These are phyloP conservation scores for Botrytis fabae DNA, from an alignment of 2,329 filamentous ascomycete species.

Conservation along the genomic window DNA sequence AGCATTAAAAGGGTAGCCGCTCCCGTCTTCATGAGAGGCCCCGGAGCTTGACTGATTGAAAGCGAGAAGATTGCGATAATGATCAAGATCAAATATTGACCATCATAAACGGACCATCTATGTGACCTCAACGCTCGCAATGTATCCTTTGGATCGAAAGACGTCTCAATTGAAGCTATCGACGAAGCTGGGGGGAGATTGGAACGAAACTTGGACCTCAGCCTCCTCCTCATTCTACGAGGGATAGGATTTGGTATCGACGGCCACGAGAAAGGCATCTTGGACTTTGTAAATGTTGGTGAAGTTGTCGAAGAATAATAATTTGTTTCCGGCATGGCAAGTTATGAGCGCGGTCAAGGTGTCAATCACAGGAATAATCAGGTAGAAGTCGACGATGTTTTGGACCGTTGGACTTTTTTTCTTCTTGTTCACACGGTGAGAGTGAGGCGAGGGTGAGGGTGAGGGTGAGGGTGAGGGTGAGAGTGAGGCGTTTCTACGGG, in stretches of 20 bases:
- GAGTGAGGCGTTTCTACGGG: slow-evolving; percentile 8
- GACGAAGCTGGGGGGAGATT: slow-evolving; percentile 67
- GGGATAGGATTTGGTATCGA: slow-evolving; percentile 56
- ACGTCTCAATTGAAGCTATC: slow-evolving; percentile 75
- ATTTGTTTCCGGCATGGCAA: slow-evolving; percentile 33
- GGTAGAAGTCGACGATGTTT: background rate
- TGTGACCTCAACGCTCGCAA: slow-evolving; percentile 73
- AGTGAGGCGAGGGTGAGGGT: background rate
- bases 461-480: background rate
- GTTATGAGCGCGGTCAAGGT: background rate
- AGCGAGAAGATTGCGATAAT: slow-evolving; percentile 79
- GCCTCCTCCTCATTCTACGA: slow-evolving; percentile 64
- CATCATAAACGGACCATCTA: slow-evolving; percentile 78
- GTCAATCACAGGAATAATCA: background rate
- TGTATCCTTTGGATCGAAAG: slow-evolving; percentile 77
- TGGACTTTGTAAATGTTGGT: slow-evolving; percentile 38
- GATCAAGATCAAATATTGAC: slow-evolving; percentile 77
- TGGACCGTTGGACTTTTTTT: background rate
- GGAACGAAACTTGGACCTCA: slow-evolving; percentile 68
- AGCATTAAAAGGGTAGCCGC: slow-evolving; percentile 66
- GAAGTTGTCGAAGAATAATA: slow-evolving; percentile 34
- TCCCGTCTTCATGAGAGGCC: slow-evolving; percentile 74
- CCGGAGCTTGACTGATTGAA: slow-evolving; percentile 75
- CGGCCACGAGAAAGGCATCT: slow-evolving; percentile 48
- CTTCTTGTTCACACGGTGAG: background rate